Conservation (phyloP, 2,329 filamentous ascomycete genomes). For the Trichoderma lentiforme region DNA sequence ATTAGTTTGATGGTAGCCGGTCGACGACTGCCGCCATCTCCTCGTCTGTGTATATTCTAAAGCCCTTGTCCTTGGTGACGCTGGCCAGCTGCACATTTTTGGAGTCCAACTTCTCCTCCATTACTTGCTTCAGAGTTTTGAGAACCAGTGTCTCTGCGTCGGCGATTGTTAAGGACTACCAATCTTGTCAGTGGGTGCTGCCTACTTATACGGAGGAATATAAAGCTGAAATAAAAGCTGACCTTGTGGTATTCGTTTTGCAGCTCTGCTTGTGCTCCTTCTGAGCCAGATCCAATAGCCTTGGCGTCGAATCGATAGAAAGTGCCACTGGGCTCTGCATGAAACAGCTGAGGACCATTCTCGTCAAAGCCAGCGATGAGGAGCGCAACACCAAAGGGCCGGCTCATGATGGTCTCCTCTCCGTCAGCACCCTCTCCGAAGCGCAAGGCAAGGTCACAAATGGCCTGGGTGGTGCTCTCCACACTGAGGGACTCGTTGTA, state of each 20-base stretch:
- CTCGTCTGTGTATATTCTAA: conserved; percentile 96
- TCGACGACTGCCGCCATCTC: conserved; percentile 94
- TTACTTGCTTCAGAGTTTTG: conserved; percentile 98
- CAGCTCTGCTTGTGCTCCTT: conserved; percentile 94
- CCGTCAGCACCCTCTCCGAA: conserved; percentile 97
- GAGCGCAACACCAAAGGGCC: conserved; percentile 93
- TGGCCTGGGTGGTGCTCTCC: conserved; percentile 97
- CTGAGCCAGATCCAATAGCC: conserved; percentile 94
- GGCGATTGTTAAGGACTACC: conserved; percentile 76
- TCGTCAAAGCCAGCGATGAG: conserved; percentile 97
- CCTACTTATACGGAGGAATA: neutral
- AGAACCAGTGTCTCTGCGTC: conserved; percentile 94
- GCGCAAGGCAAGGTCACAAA: conserved; percentile 92
- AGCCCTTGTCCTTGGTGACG: conserved; percentile 95
- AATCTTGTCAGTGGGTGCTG: conserved; percentile 13
- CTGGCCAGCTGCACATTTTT: conserved; percentile 99
- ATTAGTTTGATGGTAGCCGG: conserved; percentile 67
- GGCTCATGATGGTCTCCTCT: conserved; percentile 97
- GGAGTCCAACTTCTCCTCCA: conserved; percentile 98
- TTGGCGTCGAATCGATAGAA: conserved; percentile 99
- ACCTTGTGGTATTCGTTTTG: conserved; percentile 98
- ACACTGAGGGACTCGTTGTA: conserved; percentile 93
- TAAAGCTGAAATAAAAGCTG: conserved; percentile 19
- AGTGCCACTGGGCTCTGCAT: conserved; percentile 95
- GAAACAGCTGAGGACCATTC: conserved; percentile 94